phyloP scores from a whole-genome alignment of 1,284 basidiomycete species.

The Leccinum pachyderme region DNA sequence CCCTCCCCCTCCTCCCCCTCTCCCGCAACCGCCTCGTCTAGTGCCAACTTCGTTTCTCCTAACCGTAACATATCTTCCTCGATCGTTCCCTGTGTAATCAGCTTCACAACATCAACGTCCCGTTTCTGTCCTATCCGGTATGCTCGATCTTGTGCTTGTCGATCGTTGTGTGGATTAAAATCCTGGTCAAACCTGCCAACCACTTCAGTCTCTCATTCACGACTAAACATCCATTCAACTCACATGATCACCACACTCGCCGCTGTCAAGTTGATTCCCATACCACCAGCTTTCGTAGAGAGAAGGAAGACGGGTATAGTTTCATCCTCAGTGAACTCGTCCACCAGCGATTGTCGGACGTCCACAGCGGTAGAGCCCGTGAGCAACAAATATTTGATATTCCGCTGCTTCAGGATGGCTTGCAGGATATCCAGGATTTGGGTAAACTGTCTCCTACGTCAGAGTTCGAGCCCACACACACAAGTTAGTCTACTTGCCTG shows the following conservation, averaged over 20 bases:
- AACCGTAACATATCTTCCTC: conserved; percentile 95
- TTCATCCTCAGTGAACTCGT: conserved; percentile 94
- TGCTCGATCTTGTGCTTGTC: conserved; percentile 95
- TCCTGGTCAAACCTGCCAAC: conserved; percentile 88
- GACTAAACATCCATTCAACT: conserved; percentile 22
- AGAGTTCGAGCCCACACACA: background rate
- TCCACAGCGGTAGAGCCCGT: conserved; percentile 96
- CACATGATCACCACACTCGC: conserved; percentile 91
- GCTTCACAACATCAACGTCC: conserved; percentile 88
- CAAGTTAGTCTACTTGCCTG: conserved; percentile 52
- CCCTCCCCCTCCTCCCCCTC: conserved; percentile 55
- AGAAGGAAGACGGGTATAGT: conserved; percentile 92
- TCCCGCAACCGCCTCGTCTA: conserved; percentile 91
- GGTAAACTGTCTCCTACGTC: conserved; percentile 64
- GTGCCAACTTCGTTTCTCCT: conserved; percentile 84
- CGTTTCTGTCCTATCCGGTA: conserved; percentile 97
- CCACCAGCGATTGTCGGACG: conserved; percentile 89
- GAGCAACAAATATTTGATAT: conserved; percentile 83
- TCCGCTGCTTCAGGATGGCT: conserved; percentile 75
- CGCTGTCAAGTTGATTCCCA: conserved; percentile 90
- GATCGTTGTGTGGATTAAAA: conserved; percentile 91
- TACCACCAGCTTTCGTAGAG: conserved; percentile 93
- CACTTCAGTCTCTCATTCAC: background rate
- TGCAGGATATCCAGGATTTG: conserved; percentile 94
- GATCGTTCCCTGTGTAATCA: conserved; percentile 91